phyloP scores from a whole-genome alignment of 2,329 filamentous ascomycete species.

The Biscogniauxia marginata region DNA sequence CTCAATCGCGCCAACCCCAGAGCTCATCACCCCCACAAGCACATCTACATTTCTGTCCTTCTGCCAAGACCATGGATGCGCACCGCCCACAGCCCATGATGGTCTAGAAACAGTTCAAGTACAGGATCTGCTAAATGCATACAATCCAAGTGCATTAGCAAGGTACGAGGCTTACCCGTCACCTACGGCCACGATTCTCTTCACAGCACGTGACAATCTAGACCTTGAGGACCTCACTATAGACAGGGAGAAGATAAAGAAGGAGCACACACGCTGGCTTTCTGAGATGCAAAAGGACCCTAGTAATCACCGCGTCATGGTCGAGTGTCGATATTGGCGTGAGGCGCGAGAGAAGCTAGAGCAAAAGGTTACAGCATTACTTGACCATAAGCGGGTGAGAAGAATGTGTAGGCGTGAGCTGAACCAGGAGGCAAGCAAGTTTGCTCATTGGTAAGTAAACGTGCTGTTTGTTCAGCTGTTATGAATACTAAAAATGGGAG shows the following conservation, averaged over 20 bases:
- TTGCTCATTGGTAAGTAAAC: not conserved
- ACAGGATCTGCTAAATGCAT: not conserved
- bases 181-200: not conserved
- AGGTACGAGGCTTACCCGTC: not conserved
- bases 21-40: not conserved
- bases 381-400: not conserved
- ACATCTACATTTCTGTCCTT: not conserved
- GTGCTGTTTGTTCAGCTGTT: not conserved
- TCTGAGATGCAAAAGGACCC: not conserved
- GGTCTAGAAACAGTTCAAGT: not conserved
- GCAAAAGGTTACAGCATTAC: not conserved
- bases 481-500: not conserved
- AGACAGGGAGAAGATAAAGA: not conserved
- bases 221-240: not conserved
- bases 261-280: not conserved
- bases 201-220: not conserved
- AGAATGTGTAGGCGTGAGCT: not conserved
- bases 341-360: not conserved
- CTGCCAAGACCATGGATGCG: not conserved
- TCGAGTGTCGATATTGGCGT: not conserved
- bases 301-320: not conserved
- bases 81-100: not conserved
- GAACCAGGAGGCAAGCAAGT: not conserved
- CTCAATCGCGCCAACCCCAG: not conserved
- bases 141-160: not conserved